Conservation (phyloP, 2,329 filamentous ascomycete species). For the Xylariaceae sp. region DNA sequence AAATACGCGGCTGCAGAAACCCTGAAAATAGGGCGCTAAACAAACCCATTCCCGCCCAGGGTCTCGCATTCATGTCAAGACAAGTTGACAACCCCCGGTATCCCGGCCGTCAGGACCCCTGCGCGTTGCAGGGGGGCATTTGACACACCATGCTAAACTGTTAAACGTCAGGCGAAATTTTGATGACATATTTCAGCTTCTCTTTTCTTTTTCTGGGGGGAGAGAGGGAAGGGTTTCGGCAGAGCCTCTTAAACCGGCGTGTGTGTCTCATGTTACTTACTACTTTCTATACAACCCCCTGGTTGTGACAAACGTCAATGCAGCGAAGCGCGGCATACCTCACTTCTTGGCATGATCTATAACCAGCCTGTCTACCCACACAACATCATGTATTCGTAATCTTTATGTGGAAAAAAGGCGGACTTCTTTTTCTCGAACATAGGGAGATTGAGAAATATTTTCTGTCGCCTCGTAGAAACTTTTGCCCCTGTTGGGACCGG, state of each 20-base stretch:
- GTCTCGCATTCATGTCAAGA: background rate
- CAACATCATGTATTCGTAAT: background rate
- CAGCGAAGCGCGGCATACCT: background rate
- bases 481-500: background rate
- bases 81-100: background rate
- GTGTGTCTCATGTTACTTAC: background rate
- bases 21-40: background rate
- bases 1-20: background rate
- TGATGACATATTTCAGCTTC: background rate
- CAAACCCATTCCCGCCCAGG: background rate
- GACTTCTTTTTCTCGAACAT: background rate
- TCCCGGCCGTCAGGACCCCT: constrained; percentile 8
- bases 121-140: constrained; percentile 3
- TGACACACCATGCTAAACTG: constrained; percentile 6
- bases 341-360: background rate
- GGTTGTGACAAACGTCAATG: background rate
- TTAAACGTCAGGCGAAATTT: background rate
- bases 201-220: no score
- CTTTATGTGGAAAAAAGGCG: no score
- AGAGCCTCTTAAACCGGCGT: background rate
- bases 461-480: background rate
- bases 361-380: background rate
- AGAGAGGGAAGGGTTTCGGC: background rate
- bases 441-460: background rate
- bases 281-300: no score